Conservation (phyloP, 2,329 filamentous ascomycete genomes). For the Colletotrichum zoysiae region DNA sequence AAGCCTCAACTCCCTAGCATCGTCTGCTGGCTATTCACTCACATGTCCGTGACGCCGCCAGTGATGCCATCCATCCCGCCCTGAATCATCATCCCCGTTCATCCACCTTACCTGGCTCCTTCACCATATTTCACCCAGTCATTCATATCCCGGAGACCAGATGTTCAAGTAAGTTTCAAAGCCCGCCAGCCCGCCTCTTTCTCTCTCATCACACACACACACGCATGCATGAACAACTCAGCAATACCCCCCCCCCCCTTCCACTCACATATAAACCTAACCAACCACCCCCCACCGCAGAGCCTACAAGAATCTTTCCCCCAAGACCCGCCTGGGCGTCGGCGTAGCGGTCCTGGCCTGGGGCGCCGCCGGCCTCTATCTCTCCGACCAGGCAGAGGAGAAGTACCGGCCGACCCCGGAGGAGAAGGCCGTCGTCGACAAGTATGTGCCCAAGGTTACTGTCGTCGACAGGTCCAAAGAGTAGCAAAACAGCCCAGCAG, state of each 20-base stretch:
- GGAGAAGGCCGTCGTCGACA: slow-evolving; percentile 76
- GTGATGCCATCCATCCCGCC: not conserved
- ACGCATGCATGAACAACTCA: not conserved
- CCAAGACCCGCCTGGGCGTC: slow-evolving; percentile 77
- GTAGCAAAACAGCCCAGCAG: not conserved
- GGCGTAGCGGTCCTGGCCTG: slow-evolving; percentile 83
- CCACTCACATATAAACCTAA: slow-evolving; percentile 1
- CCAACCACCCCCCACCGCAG: slow-evolving; percentile 53
- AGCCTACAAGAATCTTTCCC: slow-evolving; percentile 78
- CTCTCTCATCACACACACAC: not conserved
- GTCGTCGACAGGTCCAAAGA: slow-evolving; percentile 62
- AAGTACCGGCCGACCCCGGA: slow-evolving; percentile 78
- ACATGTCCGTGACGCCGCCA: not conserved
- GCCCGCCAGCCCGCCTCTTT: not conserved
- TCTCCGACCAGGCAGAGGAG: slow-evolving; percentile 80
- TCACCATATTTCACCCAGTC: not conserved
- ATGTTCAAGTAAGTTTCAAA: slow-evolving; percentile 42
- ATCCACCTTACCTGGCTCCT: not conserved
- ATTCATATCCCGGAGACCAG: slow-evolving; percentile 12
- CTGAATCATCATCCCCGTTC: not conserved
- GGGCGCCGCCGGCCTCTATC: slow-evolving; percentile 78
- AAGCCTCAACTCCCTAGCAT: too few relatives aligned
- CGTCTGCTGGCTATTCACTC: not conserved
- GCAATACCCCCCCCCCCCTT: not conserved
- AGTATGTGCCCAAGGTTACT: slow-evolving; percentile 71